phyloP scores from a whole-genome alignment of 73 alveolate genomes.

The Paramecium pentaurelia region DNA sequence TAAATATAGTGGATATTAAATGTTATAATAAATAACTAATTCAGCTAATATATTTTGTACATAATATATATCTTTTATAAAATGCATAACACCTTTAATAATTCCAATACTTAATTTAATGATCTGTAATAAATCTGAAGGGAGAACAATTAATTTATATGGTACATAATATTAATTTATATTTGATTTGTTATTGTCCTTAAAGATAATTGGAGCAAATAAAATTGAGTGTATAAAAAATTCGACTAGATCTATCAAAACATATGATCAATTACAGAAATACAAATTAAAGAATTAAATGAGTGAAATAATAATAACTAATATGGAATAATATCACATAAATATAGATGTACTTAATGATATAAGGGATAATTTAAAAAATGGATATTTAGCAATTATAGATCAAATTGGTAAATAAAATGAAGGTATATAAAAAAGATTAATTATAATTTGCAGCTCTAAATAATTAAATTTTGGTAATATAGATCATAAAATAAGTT shows the following conservation, averaged over 20 bases:
- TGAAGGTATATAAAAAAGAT: neutral
- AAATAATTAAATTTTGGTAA: neutral
- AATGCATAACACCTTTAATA: neutral
- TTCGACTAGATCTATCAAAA: neutral
- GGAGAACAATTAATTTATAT: neutral
- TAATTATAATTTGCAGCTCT: neutral
- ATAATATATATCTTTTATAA: neutral
- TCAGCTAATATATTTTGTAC: neutral
- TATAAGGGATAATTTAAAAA: neutral
- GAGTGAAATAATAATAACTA: neutral
- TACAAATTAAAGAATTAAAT: neutral
- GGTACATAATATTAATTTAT: neutral
- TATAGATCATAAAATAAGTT: neutral
- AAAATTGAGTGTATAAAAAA: neutral
- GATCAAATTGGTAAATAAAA: neutral
- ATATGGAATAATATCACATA: neutral
- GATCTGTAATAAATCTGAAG: neutral
- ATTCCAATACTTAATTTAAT: neutral
- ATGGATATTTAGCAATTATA: neutral
- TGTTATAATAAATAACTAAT: neutral
- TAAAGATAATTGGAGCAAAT: neutral
- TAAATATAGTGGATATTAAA: neutral
- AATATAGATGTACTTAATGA: neutral
- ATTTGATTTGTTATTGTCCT: neutral
- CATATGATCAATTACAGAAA: neutral